phyloP scores from a whole-genome alignment of 805 yeast species.

The Lipomyces starkeyi region DNA sequence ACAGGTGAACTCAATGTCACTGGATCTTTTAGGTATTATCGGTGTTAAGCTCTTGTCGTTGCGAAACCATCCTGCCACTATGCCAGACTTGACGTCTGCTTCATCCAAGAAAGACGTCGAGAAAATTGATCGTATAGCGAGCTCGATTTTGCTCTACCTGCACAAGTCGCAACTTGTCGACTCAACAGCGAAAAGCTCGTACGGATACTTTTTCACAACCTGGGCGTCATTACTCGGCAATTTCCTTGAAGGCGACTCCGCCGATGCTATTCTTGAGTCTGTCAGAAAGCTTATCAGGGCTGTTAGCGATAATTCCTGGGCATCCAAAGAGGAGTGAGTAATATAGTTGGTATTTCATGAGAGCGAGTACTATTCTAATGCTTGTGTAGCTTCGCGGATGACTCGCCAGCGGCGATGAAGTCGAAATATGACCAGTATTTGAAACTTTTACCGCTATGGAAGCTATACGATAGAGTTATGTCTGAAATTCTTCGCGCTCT shows the following conservation, averaged over 20 bases:
- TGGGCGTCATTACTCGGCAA: conserved; percentile 24
- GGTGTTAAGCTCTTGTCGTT: conserved; percentile 55
- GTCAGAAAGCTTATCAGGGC: conserved; percentile 16
- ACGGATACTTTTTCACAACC: conserved; percentile 19
- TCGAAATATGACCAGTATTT: conserved; percentile 39
- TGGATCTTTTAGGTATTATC: conserved; percentile 67
- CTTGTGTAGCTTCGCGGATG: conserved; percentile 23
- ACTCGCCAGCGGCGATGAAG: conserved; percentile 36
- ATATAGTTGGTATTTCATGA: no score
- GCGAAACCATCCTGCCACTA: neutral
- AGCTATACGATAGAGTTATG: conserved; percentile 58
- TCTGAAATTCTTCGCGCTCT: conserved; percentile 56
- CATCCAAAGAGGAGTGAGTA: conserved; percentile 27
- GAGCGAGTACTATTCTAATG: neutral
- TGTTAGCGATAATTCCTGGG: conserved; percentile 25
- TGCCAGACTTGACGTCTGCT: conserved; percentile 8
- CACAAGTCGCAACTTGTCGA: conserved; percentile 26
- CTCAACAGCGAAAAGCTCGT: conserved; percentile 27
- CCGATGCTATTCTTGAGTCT: neutral
- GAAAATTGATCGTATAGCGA: neutral
- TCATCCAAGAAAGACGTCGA: conserved; percentile 16
- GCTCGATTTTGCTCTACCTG: conserved; percentile 31
- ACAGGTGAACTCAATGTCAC: conserved; percentile 55
- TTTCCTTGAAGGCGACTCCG: conserved; percentile 13
- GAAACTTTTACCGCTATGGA: conserved; percentile 33